phyloP scores from a whole-genome alignment of 2,329 filamentous ascomycete species.

The Pseudogymnoascus sp. region DNA sequence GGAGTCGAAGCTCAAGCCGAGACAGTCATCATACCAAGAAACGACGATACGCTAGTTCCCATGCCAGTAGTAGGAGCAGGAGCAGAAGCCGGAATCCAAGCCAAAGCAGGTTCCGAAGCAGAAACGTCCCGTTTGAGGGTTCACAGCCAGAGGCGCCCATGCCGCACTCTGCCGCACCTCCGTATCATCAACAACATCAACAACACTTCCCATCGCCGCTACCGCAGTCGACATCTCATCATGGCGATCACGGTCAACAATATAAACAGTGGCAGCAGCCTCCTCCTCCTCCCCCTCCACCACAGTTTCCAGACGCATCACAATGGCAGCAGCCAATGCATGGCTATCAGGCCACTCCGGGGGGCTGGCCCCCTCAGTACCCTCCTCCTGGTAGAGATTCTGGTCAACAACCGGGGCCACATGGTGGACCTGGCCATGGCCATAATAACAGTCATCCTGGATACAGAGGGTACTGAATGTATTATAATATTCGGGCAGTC shows the following conservation, averaged over 20 bases:
- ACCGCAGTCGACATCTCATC: background rate
- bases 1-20: conserved; percentile 19
- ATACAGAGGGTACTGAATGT: background rate
- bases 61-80: background rate
- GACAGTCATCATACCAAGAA: conserved; percentile 16
- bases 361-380: background rate
- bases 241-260: background rate
- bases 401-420: background rate
- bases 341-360: background rate
- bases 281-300: background rate
- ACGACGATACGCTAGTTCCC: conserved; percentile 12
- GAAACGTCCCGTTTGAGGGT: background rate
- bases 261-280: background rate
- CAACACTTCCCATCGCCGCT: background rate
- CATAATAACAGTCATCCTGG: background rate
- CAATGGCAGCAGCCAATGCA: background rate
- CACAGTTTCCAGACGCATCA: background rate
- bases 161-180: background rate
- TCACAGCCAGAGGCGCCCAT: background rate
- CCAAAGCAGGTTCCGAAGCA: background rate
- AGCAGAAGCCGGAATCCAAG: conserved; percentile 9
- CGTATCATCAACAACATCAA: background rate
- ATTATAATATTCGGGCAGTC: background rate
- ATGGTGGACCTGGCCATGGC: background rate
- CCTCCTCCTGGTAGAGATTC: background rate